Evolutionary conservation across 2,329 filamentous ascomycete genomes (phyloP).

Genomic region (Aspergillus tanneri): DNA sequence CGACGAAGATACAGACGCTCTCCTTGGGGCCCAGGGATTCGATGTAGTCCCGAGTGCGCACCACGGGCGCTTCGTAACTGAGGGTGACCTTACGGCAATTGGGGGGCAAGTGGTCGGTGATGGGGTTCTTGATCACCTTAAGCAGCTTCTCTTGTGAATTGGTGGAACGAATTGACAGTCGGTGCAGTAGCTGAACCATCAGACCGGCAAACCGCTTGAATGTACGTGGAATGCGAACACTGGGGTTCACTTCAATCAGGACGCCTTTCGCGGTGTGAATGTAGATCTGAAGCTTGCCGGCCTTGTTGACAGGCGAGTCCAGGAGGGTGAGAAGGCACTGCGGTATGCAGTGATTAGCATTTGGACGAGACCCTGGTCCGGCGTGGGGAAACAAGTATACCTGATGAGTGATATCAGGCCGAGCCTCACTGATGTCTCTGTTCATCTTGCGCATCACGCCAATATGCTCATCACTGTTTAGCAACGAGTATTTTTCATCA

Average conservation of each 20-base stretch:
- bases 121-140: constrained; percentile 96
- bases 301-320: constrained; percentile 98
- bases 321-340: constrained; percentile 96
- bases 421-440: constrained; percentile 93
- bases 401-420: constrained; percentile 98
- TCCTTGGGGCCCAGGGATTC: constrained; percentile 74
- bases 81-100: constrained; percentile 98
- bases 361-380: not conserved
- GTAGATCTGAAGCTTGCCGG: constrained; percentile 95
- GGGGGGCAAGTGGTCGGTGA: constrained; percentile 91
- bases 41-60: constrained; percentile 86
- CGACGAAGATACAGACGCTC: constrained; percentile 96
- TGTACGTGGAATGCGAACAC: constrained; percentile 92
- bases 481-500: constrained; percentile 93
- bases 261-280: constrained; percentile 98
- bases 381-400: constrained; percentile 53
- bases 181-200: constrained; percentile 97
- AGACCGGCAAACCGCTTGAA: constrained; percentile 98
- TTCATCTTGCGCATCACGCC: constrained; percentile 99
- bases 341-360: constrained; percentile 4
- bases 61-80: constrained; percentile 86
- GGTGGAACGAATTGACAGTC: constrained; percentile 91
- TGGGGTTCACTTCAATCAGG: constrained; percentile 96
- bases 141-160: constrained; percentile 97
- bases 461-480: constrained; percentile 99